These are phyloP conservation scores for Pyrenophora tritici-repentis DNA, from an alignment of 2,329 filamentous ascomycete species.

Conservation along the genomic window DNA sequence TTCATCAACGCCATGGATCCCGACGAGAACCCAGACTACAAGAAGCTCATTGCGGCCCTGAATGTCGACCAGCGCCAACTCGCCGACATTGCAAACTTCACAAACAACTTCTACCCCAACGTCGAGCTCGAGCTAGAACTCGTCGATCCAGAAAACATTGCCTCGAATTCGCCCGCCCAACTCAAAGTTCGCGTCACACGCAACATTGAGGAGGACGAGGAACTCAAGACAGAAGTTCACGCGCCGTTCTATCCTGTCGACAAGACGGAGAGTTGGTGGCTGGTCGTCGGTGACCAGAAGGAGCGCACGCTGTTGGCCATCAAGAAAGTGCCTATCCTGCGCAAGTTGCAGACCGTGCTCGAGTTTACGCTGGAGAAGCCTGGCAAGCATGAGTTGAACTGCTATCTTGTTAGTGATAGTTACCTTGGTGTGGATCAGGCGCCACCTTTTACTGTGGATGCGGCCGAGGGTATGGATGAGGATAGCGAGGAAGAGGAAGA, in stretches of 20 bases:
- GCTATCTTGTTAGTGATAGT: conserved; percentile 96
- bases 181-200: conserved; percentile 84
- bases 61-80: conserved; percentile 81
- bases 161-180: conserved; percentile 78
- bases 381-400: conserved; percentile 83
- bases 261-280: conserved; percentile 99
- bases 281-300: conserved; percentile 91
- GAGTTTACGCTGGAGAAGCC: conserved; percentile 87
- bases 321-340: conserved; percentile 88
- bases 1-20: conserved; percentile 99
- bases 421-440: conserved; percentile 98
- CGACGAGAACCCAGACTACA: conserved; percentile 84
- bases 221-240: conserved; percentile 81
- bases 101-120: conserved; percentile 94
- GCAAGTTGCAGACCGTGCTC: conserved; percentile 75
- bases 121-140: conserved; percentile 89
- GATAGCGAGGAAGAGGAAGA: conserved; percentile 80
- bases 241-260: conserved; percentile 90
- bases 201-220: conserved; percentile 74
- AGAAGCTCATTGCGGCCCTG: conserved; percentile 75
- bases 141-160: conserved; percentile 78
- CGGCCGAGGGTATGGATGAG: conserved; percentile 92
- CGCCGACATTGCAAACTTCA: conserved; percentile 88
- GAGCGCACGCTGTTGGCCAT: conserved; percentile 87
- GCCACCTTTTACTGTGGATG: conserved; percentile 81